Base-by-base conservation (phyloP, 2,329 filamentous ascomycete species). In the Hymenoscyphus fructigenus region DNA sequence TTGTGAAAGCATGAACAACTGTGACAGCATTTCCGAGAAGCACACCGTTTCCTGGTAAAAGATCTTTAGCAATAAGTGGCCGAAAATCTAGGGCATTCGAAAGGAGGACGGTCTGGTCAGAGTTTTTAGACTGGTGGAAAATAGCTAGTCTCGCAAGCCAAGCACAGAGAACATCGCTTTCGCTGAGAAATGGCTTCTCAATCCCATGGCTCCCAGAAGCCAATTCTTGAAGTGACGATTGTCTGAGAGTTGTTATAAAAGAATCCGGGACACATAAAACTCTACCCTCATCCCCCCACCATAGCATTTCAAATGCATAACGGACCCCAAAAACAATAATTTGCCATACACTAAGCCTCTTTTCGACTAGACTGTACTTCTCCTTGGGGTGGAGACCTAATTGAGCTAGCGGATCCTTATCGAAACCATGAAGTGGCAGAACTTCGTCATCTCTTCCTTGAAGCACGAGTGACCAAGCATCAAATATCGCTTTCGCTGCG, bases 391-490 rank as follows among this genome's bases (percentile, higher is more conserved):
- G 63, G 23, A 23, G 61, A 7, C 72, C 73, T 2, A 76, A 63
- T 6, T 68, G 56, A 2, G 65, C 66, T 26, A 82, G 66, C 2
- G 76, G 72, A 60, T 83, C 81, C 3, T 77, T 68, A 7, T 71
- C 70, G 1, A 76, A 72, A 10, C 59, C 59, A 23, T 56, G 32
- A 7, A 61, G 23, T 20, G 59, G 44, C 15, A 73, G 72, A 0
- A 84, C 77, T 53, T 83, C 75, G 10, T 73, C 70, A 29, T 81
- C 79, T 1, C 76, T 71, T 0, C 79, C 81, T 12, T 76, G 76
- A 1, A 85, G 69, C 0, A 82, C 77, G 1, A 77, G 72, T 0
- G 76, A 80, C 83, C 82, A 85, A 6, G 76, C 79, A 0, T 76
- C 67, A 1, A 84, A 66, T 9, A 85, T 72, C 0, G 74, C 77